A percentile compares a stretch with the other conserved stretches of the same genome.
phyloP scores from a whole-genome alignment of 108 stramenopile genomes.

The Licmophora abbreviata region DNA sequence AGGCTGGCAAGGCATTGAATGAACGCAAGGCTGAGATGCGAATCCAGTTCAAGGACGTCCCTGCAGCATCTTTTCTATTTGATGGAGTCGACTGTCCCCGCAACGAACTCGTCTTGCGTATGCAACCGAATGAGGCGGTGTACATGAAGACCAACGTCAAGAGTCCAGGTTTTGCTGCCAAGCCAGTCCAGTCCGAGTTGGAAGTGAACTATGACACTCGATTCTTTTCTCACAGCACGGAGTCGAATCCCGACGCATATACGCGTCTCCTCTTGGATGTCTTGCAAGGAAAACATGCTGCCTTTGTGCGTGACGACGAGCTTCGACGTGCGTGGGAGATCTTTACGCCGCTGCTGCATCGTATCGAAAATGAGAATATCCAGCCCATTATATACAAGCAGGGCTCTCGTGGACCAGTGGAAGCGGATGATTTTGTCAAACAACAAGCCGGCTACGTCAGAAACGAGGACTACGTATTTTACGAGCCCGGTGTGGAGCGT shows the following conservation, averaged over 20 bases:
- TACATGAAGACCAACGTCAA: conserved; percentile 98
- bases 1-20: conserved; percentile 94
- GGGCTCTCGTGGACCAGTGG: conserved; percentile 81
- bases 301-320: conserved; percentile 96
- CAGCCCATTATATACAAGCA: conserved; percentile 67
- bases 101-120: conserved; percentile 93
- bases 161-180: conserved; percentile 77
- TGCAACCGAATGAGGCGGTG: conserved; percentile 87
- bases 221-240: conserved; percentile 26
- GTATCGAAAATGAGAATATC: conserved; percentile 72
- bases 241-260: conserved; percentile 91
- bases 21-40: conserved; percentile 95
- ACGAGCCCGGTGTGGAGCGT: conserved; percentile 25
- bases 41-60: conserved; percentile 89
- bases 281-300: conserved; percentile 79
- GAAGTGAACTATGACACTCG: conserved; percentile 87
- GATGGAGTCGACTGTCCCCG: conserved; percentile 47
- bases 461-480: conserved; percentile 61
- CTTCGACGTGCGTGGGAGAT: conserved; percentile 91
- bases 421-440: conserved; percentile 66
- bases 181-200: conserved; percentile 85
- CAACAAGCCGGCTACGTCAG: conserved; percentile 50
- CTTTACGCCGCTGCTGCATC: conserved; percentile 88
- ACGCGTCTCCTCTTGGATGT: conserved; percentile 95
- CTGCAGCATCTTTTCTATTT: conserved; percentile 58